A percentile compares a stretch with the other conserved stretches of the same genome.
phyloP scores from a whole-genome alignment of 2,329 filamentous ascomycete species.

The Coniochaeta sp. region DNA sequence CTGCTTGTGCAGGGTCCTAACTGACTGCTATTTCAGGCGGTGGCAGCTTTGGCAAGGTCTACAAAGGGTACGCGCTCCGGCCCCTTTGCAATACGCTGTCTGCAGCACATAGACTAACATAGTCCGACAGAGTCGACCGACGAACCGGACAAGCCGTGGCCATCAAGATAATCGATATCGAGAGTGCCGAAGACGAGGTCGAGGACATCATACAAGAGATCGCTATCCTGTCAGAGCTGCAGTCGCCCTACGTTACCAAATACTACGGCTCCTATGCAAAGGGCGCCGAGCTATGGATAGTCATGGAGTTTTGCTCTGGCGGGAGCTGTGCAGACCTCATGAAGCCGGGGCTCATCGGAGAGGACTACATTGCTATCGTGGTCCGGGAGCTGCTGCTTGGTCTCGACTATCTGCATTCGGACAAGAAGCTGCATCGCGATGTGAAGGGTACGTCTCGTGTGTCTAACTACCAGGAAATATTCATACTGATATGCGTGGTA shows the following conservation, averaged over 20 bases:
- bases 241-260: constrained; percentile 93
- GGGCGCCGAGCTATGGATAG: constrained; percentile 95
- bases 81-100: background rate
- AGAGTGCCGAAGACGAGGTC: constrained; percentile 97
- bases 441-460: constrained; percentile 65
- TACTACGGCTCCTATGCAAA: constrained; percentile 97
- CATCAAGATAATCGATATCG: constrained; percentile 98
- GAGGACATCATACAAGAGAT: constrained; percentile 99
- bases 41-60: constrained; percentile 97
- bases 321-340: constrained; percentile 94
- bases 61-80: constrained; percentile 67
- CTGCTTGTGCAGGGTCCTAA: background rate
- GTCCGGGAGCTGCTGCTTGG: constrained; percentile 82
- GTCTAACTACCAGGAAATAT: too few relatives aligned
- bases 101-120: constrained; percentile 7
- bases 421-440: constrained; percentile 94
- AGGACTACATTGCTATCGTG: constrained; percentile 97
- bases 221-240: constrained; percentile 89
- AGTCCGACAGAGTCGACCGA: constrained; percentile 69
- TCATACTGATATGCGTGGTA: constrained; percentile 22
- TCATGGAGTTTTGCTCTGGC: constrained; percentile 98
- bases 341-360: constrained; percentile 84
- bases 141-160: constrained; percentile 88
- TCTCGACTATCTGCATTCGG: constrained; percentile 84
- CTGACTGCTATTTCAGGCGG: constrained; percentile 53